These are phyloP conservation scores for Pseudopithomyces maydicus DNA, from an alignment of 2,329 filamentous ascomycete species.

Conservation along the genomic window DNA sequence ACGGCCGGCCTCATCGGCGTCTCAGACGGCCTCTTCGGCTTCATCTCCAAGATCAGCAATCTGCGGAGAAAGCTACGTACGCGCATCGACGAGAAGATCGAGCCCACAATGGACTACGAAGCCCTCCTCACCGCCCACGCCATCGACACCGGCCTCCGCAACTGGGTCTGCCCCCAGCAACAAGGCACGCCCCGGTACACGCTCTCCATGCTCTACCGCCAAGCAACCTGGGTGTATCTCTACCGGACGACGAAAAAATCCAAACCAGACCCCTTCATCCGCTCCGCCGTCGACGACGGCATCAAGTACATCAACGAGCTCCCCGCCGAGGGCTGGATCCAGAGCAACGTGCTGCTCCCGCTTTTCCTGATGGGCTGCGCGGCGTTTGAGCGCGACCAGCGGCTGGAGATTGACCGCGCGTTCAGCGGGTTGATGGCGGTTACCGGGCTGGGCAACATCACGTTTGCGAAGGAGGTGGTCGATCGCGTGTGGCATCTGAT, in stretches of 20 bases:
- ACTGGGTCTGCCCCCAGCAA: conserved; percentile 70
- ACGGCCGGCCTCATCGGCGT: conserved; percentile 74
- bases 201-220: conserved; percentile 64
- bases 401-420: conserved; percentile 59
- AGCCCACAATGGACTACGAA: conserved; percentile 74
- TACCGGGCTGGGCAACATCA: conserved; percentile 63
- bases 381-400: conserved; percentile 61
- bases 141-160: conserved; percentile 74
- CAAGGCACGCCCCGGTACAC: conserved; percentile 59
- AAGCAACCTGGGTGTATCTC: conserved; percentile 68
- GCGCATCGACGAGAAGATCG: conserved; percentile 65
- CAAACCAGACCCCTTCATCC: conserved; percentile 59
- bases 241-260: conserved; percentile 66
- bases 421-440: conserved; percentile 62
- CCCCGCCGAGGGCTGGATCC: conserved; percentile 60
- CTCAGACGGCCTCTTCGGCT: conserved; percentile 78
- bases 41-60: conserved; percentile 78
- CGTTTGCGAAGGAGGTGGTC: conserved; percentile 60
- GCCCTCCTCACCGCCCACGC: conserved; percentile 74
- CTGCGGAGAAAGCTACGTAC: conserved; percentile 75
- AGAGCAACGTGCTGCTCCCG: conserved; percentile 65
- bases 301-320: conserved; percentile 61
- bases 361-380: conserved; percentile 66
- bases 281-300: conserved; percentile 63
- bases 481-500: conserved; percentile 64